Evolutionary conservation across 768 basidiomycete species (phyloP), one percentile per base, ranked within the genome.

Genomic region (Xerocomellus chrysenteron): DNA sequence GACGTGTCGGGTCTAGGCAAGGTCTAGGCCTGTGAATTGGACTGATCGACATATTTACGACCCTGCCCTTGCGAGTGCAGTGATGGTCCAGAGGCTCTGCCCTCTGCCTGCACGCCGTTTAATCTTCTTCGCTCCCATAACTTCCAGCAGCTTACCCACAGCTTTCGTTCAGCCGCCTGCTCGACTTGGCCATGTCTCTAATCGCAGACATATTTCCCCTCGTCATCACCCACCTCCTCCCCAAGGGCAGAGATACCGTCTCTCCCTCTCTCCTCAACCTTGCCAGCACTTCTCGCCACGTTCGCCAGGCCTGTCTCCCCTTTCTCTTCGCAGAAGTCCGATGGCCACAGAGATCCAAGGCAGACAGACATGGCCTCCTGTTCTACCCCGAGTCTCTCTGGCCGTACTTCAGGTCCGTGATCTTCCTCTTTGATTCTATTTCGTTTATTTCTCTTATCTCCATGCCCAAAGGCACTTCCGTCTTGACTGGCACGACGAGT

Each of bases 401-500:
- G 66, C 61, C 63, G 0, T 65, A 68, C 59, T 64, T 73, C 54
- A 72, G 68, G 72, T 72, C 32, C 45, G 59, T 50, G 21, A 21
- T 28, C 26, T 7, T 28, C 33, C 17, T 35, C 2, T 14, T 4
- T 5, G 2, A 0, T 0, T 37, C 26, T 28, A 5, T n/a, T 19
- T 24, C 21, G 4, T 42, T 11, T n/a, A 30, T 6, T 16, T 19
- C 8, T 1, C 57, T 59, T 6, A 63, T 59, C 51, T 2, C 42
- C 11, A 0, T 21, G 32, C 41, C 2, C 21, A 14, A 17, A 73
- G 72, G 52, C 70, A 74, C 42, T 70, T 73, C 11, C 65, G 59
- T 17, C 65, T 73, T 35, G 61, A 72, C 36, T 73, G 72, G 72
- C 72, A 70, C 40, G 73, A 74, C 55, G 72, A 73, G 46, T 73